phyloP scores from a whole-genome alignment of 2,329 filamentous ascomycete species.

The Elsinoe australis region DNA sequence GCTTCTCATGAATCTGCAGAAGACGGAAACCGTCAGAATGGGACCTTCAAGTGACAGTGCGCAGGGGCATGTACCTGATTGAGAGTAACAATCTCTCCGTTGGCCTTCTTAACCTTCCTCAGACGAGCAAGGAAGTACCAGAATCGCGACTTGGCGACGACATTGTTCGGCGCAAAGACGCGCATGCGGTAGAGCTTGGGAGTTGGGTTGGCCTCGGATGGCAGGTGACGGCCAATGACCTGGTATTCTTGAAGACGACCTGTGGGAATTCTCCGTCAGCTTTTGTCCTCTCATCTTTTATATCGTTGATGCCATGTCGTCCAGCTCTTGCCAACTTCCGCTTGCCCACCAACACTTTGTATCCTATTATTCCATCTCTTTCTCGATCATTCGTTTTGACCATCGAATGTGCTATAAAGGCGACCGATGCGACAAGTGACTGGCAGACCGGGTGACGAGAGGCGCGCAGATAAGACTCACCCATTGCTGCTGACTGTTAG shows the following conservation, averaged over 20 bases:
- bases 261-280: conserved; percentile 43
- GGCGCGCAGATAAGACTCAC: conserved; percentile 40
- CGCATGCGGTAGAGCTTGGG: conserved; percentile 99
- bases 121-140: conserved; percentile 99
- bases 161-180: conserved; percentile 96
- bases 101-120: conserved; percentile 99
- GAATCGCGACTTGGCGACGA: conserved; percentile 99
- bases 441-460: not conserved
- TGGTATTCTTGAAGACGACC: conserved; percentile 99
- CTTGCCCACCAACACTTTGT: too few relatives aligned
- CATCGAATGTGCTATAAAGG: too few relatives aligned
- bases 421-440: too few relatives aligned
- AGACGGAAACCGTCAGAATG: conserved; percentile 22
- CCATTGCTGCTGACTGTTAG: conserved; percentile 46
- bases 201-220: conserved; percentile 91
- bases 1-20: conserved; percentile 89
- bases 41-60: conserved; percentile 18
- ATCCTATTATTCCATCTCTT: too few relatives aligned
- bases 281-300: conserved; percentile 1
- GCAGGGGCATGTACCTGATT: conserved; percentile 61
- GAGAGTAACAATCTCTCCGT: conserved; percentile 96
- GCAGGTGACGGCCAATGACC: conserved; percentile 99
- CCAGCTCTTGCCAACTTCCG: too few relatives aligned
- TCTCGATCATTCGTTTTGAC: too few relatives aligned
- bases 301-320: not conserved